These are phyloP conservation scores for Collybia sp. DNA, from an alignment of 768 basidiomycete species.

Conservation along the genomic window DNA sequence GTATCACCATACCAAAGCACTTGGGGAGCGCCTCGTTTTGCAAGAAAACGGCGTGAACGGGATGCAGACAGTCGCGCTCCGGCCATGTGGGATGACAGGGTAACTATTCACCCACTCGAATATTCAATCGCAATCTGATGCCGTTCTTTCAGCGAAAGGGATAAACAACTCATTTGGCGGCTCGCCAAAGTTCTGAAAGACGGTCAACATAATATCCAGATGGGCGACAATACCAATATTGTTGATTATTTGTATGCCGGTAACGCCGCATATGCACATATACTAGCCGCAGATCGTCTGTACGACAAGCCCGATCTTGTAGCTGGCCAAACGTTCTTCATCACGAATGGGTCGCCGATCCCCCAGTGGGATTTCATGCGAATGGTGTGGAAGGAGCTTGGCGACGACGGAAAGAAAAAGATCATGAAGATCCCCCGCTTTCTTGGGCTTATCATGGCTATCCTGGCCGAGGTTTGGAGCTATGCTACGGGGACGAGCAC, in stretches of 20 bases:
- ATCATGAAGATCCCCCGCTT: slow-evolving; percentile 24
- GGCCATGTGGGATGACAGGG: slow-evolving; percentile 58
- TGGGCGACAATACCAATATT: slow-evolving; percentile 47
- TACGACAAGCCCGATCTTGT: slow-evolving; percentile 18
- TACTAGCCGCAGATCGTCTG: slow-evolving; percentile 33
- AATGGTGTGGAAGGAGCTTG: slow-evolving; percentile 33
- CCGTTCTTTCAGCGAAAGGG: slow-evolving; percentile 50
- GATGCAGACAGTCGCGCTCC: slow-evolving; percentile 41
- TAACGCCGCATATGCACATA: slow-evolving; percentile 54
- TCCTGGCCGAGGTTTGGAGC: slow-evolving; percentile 28
- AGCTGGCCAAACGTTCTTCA: slow-evolving; percentile 53
- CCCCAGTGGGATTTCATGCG: slow-evolving; percentile 48
- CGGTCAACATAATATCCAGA: slow-evolving; percentile 24
- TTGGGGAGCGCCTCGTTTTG: slow-evolving; percentile 45
- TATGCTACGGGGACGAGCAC: slow-evolving; percentile 39
- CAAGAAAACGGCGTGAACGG: slow-evolving; percentile 39
- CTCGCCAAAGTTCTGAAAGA: slow-evolving; percentile 47
- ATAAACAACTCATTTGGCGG: slow-evolving; percentile 59
- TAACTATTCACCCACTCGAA: not conserved
- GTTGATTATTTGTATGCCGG: slow-evolving; percentile 55
- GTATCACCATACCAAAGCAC: slow-evolving; percentile 50
- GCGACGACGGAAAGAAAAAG: slow-evolving; percentile 17
- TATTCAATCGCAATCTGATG: slow-evolving; percentile 10
- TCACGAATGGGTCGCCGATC: slow-evolving; percentile 52
- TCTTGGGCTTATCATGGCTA: slow-evolving; percentile 35